Conservation (phyloP, 495 filamentous ascomycete species). For the Durotheca rogersii region DNA sequence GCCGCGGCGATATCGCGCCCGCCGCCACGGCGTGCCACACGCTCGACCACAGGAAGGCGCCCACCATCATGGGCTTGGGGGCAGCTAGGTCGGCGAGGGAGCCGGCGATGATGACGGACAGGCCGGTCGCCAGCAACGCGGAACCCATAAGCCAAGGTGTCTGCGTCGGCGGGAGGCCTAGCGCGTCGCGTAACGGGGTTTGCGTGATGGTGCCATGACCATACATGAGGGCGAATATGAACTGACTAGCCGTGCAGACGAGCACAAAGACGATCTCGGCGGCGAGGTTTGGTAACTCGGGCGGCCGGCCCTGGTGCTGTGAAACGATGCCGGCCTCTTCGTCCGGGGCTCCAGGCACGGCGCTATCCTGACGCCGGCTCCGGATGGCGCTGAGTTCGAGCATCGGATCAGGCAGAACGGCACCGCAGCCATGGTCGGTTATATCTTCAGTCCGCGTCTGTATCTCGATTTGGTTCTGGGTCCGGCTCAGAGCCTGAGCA, state of each 20-base stretch:
- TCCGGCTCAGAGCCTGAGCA: slow-evolving; percentile 11
- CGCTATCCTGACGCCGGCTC: slow-evolving; percentile 14
- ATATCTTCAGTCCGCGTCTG: slow-evolving; percentile 22
- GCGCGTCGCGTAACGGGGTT: slow-evolving; percentile 32
- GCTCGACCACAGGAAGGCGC: slow-evolving; percentile 47
- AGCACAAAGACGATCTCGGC: slow-evolving; percentile 46
- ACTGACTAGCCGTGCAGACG: slow-evolving; percentile 47
- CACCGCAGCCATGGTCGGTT: slow-evolving; percentile 10
- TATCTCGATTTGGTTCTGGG: slow-evolving; percentile 1
- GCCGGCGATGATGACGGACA: slow-evolving; percentile 49
- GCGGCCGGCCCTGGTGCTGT: slow-evolving; percentile 38
- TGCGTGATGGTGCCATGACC: slow-evolving; percentile 48
- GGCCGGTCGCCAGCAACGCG: slow-evolving; percentile 42
- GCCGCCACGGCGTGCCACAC: slow-evolving; percentile 48
- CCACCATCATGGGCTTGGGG: slow-evolving; percentile 45
- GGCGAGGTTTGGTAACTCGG: slow-evolving; percentile 39
- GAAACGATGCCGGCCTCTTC: background rate
- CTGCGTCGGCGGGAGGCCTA: slow-evolving; percentile 43
- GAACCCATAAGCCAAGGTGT: slow-evolving; percentile 49
- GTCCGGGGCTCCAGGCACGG: background rate
- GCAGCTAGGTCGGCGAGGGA: slow-evolving; percentile 47
- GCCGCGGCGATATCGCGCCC: slow-evolving; percentile 40
- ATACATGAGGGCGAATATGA: slow-evolving; percentile 49
- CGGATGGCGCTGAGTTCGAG: slow-evolving; percentile 18
- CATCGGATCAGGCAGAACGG: slow-evolving; percentile 18